phyloP scores from a whole-genome alignment of 768 basidiomycete species.

The Pleurotus tuoliensis region DNA sequence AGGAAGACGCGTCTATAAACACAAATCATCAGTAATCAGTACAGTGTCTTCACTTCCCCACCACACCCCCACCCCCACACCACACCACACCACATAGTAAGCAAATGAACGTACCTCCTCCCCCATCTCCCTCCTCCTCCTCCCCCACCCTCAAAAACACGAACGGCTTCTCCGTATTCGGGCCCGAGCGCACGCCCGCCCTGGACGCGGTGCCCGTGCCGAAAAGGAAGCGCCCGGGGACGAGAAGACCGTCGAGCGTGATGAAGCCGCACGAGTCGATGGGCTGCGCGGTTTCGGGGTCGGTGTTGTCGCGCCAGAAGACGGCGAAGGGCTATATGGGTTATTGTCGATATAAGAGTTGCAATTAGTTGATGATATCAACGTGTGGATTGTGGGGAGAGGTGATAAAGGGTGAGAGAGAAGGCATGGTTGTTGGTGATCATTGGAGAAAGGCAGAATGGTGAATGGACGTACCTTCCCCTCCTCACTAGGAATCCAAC shows the following conservation, averaged over 20 bases:
- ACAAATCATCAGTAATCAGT: background rate
- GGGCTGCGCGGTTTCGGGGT: slow-evolving; percentile 33
- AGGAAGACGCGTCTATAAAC: background rate
- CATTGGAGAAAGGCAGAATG: too few relatives aligned
- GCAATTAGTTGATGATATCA: too few relatives aligned
- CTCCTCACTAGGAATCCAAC: slow-evolving; percentile 64
- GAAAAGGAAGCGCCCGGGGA: slow-evolving; percentile 59
- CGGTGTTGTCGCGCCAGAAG: slow-evolving; percentile 54
- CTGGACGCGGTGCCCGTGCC: slow-evolving; percentile 56
- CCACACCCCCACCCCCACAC: too few relatives aligned
- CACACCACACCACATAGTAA: too few relatives aligned
- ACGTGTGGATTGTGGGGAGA: too few relatives aligned
- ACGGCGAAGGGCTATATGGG: slow-evolving; percentile 28
- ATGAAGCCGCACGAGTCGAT: slow-evolving; percentile 58
- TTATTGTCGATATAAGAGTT: too few relatives aligned
- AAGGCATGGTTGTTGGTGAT: too few relatives aligned
- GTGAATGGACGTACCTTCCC: slow-evolving; percentile 46
- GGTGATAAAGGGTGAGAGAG: too few relatives aligned
- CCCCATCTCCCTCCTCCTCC: slow-evolving; percentile 31
- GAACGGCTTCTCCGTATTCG: slow-evolving; percentile 54
- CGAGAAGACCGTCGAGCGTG: slow-evolving; percentile 57
- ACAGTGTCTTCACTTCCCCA: too few relatives aligned
- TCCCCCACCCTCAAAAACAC: slow-evolving; percentile 45
- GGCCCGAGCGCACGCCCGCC: slow-evolving; percentile 47
- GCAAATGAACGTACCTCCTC: background rate